These are phyloP conservation scores for Pezicula neosporulosa DNA, from an alignment of 2,329 filamentous ascomycete genomes.

Conservation along the genomic window DNA sequence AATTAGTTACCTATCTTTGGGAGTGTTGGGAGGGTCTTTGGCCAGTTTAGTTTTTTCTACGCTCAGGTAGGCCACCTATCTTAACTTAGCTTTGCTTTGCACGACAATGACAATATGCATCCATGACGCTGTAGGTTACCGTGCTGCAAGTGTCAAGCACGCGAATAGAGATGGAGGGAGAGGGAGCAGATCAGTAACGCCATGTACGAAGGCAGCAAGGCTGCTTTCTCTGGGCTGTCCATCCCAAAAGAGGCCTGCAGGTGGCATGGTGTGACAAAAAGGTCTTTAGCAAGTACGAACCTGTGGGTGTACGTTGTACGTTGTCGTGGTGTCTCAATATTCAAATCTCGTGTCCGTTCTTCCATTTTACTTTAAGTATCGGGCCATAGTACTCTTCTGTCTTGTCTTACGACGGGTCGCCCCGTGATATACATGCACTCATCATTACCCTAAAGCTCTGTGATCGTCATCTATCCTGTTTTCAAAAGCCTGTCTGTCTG, in stretches of 20 bases:
- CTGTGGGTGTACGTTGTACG: background rate
- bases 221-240: background rate
- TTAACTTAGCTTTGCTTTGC: background rate
- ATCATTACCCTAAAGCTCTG: background rate
- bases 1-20: too few relatives aligned
- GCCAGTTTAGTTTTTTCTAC: background rate
- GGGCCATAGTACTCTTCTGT: background rate
- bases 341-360: background rate
- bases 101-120: conserved; percentile 2
- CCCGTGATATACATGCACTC: background rate
- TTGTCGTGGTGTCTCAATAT: background rate
- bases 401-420: background rate
- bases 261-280: background rate
- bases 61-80: background rate
- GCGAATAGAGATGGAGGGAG: conserved; percentile 10
- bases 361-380: background rate
- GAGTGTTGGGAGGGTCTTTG: too few relatives aligned
- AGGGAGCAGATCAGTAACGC: background rate
- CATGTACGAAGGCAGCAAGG: background rate
- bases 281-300: too few relatives aligned
- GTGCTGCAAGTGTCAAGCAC: conserved; percentile 19
- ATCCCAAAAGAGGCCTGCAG: background rate
- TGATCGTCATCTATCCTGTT: background rate
- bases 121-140: conserved; percentile 12
- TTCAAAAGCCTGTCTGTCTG: background rate